Evolutionary conservation across 2,329 filamentous ascomycete species (phyloP).

Genomic region (Orbilia javanica): DNA sequence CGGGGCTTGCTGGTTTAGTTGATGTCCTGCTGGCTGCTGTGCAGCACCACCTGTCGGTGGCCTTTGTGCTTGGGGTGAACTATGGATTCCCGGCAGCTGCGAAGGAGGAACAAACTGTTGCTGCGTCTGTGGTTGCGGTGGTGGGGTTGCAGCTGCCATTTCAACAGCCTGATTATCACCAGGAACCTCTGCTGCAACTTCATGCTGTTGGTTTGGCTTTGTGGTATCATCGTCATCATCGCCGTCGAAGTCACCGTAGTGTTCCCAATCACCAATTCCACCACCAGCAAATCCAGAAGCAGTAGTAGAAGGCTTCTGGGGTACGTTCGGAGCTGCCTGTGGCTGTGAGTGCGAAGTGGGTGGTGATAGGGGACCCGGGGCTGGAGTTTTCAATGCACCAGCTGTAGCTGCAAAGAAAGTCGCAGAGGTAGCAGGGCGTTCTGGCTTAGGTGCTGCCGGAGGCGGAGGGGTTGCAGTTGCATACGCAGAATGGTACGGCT

Average conservation of each 20-base stretch:
- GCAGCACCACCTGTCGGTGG: background rate
- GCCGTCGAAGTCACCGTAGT: constrained; percentile 53
- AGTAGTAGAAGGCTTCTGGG: constrained; percentile 24
- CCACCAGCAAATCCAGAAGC: constrained; percentile 52
- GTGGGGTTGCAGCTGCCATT: constrained; percentile 53
- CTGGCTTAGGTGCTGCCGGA: constrained; percentile 54
- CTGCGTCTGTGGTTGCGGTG: constrained; percentile 43
- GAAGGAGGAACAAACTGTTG: constrained; percentile 20
- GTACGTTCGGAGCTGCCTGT: constrained; percentile 4
- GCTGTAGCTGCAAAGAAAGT: constrained; percentile 58
- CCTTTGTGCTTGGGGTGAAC: constrained; percentile 40
- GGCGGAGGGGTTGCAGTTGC: constrained; percentile 54
- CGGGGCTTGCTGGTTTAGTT: constrained; percentile 33
- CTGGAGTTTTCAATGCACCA: constrained; percentile 51
- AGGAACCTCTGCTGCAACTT: constrained; percentile 47
- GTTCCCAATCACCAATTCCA: constrained; percentile 57
- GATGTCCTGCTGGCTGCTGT: constrained; percentile 9
- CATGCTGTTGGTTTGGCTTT: constrained; percentile 29
- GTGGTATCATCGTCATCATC: constrained; percentile 40
- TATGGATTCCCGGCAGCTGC: constrained; percentile 28
- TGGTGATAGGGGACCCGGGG: constrained; percentile 37
- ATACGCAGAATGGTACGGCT: constrained; percentile 57
- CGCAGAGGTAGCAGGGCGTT: constrained; percentile 55
- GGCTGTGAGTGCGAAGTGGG: constrained; percentile 44
- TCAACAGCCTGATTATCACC: constrained; percentile 55